Evolutionary conservation across 2,329 filamentous ascomycete species (phyloP).

Genomic region (Lachnellula subtilissima): DNA sequence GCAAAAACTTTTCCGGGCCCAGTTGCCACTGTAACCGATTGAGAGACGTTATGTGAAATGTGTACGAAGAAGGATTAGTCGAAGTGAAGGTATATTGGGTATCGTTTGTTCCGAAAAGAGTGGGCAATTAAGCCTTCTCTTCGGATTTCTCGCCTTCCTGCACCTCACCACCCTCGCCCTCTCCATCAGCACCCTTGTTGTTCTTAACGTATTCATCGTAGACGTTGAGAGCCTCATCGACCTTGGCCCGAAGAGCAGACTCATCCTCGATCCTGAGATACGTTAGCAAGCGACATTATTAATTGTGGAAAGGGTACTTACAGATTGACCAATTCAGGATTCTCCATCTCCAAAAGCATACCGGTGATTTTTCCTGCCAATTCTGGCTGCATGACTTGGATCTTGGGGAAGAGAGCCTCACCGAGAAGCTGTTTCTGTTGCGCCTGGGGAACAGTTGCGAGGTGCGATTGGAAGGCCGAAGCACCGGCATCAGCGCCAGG

Average conservation of each 20-base stretch:
- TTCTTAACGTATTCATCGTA: slow-evolving; percentile 98
- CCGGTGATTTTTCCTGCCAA: slow-evolving; percentile 98
- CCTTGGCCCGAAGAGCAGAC: slow-evolving; percentile 83
- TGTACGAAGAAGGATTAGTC: slow-evolving; percentile 17
- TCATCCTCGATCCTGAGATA: slow-evolving; percentile 77
- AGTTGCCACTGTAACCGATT: slow-evolving; percentile 26
- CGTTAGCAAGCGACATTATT: slow-evolving; percentile 26
- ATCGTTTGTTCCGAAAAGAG: slow-evolving; percentile 20
- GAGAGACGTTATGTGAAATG: slow-evolving; percentile 26
- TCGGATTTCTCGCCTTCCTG: slow-evolving; percentile 49
- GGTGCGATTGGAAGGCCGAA: slow-evolving; percentile 51
- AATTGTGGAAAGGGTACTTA: slow-evolving; percentile 53
- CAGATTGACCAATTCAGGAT: slow-evolving; percentile 87
- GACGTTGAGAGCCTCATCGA: slow-evolving; percentile 92
- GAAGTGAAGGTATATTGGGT: slow-evolving; percentile 4
- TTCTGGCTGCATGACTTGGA: slow-evolving; percentile 87
- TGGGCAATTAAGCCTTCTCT: slow-evolving; percentile 46
- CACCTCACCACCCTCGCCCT: slow-evolving; percentile 35
- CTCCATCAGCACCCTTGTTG: slow-evolving; percentile 30
- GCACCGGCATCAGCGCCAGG: slow-evolving; percentile 30
- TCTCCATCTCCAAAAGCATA: slow-evolving; percentile 99
- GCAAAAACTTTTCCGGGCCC: slow-evolving; percentile 31
- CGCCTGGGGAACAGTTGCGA: slow-evolving; percentile 50
- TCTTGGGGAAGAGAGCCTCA: slow-evolving; percentile 98
- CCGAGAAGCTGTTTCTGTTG: slow-evolving; percentile 99